Conservation (phyloP, 2,329 filamentous ascomycete genomes). For the Colletotrichum aenigma region DNA sequence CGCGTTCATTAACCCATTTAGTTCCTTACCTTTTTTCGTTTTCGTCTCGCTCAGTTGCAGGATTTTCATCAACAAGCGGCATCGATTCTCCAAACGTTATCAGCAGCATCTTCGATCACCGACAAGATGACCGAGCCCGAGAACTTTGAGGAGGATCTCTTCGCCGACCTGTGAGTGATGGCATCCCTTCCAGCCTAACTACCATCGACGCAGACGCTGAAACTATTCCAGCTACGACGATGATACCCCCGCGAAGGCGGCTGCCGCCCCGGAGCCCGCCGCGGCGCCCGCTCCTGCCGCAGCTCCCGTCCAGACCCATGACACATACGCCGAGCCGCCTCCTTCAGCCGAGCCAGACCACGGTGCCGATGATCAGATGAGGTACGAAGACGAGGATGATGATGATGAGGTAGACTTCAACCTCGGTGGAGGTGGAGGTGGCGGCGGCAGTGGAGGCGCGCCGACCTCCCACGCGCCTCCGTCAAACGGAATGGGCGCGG, state of each 20-base stretch:
- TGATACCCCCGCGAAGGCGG: conserved; percentile 51
- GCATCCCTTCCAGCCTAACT: conserved; percentile 23
- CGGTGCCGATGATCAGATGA: conserved; percentile 43
- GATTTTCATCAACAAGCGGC: too few species aligned
- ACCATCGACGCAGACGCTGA: neutral
- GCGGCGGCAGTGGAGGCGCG: neutral
- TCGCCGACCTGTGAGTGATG: conserved; percentile 82
- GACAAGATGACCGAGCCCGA: conserved; percentile 77
- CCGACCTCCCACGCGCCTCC: neutral
- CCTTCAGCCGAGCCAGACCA: conserved; percentile 37
- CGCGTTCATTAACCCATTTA: conserved; percentile 1
- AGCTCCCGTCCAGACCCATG: conserved; percentile 28
- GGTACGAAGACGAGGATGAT: conserved; percentile 53
- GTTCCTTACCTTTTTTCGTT: neutral
- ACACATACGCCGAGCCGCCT: conserved; percentile 30
- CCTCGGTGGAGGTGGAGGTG: conserved; percentile 38
- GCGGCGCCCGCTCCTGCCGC: conserved; percentile 28
- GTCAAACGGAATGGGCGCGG: conserved; percentile 8
- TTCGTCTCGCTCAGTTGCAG: neutral
- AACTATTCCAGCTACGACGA: conserved; percentile 63
- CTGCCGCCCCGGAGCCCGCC: conserved; percentile 40
- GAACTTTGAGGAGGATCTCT: conserved; percentile 91
- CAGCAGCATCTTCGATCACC: neutral
- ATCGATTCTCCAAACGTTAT: neutral
- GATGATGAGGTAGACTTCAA: conserved; percentile 66